These are phyloP conservation scores for Alternaria brassicae DNA, from an alignment of 2,329 filamentous ascomycete species.

Conservation along the genomic window DNA sequence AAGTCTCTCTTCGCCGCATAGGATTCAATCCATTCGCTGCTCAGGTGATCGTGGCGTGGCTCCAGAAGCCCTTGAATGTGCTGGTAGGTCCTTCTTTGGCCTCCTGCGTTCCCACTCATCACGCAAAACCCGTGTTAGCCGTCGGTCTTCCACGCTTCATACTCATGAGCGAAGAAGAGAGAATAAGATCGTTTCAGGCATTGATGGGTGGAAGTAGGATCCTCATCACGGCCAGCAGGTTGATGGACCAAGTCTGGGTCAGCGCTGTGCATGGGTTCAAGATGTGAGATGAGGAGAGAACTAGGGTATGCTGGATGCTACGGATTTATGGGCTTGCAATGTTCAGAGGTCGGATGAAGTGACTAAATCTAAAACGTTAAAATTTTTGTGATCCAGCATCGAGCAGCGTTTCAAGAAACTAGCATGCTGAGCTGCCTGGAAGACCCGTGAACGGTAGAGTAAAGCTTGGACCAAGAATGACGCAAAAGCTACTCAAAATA, in stretches of 20 bases:
- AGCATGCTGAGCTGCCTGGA: neutral
- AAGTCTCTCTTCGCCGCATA: slow-evolving; percentile 68
- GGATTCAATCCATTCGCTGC: slow-evolving; percentile 77
- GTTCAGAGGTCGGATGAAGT: neutral
- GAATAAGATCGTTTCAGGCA: slow-evolving; percentile 58
- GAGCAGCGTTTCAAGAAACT: neutral
- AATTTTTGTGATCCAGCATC: neutral
- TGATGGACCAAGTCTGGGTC: slow-evolving; percentile 61
- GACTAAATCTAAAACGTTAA: neutral
- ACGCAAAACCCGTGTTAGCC: slow-evolving; percentile 13
- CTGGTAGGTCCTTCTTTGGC: slow-evolving; percentile 9
- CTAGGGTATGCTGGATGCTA: neutral
- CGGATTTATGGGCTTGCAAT: neutral
- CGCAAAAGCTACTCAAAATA: slow-evolving; percentile 30
- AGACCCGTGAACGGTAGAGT: slow-evolving; percentile 10
- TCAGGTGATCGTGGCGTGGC: slow-evolving; percentile 64
- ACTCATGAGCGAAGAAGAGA: slow-evolving; percentile 61
- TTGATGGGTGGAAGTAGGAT: slow-evolving; percentile 64
- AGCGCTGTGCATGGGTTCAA: slow-evolving; percentile 46
- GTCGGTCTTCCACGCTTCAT: slow-evolving; percentile 63
- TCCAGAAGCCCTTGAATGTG: slow-evolving; percentile 30
- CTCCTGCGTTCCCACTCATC: neutral
- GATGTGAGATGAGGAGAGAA: slow-evolving; percentile 14
- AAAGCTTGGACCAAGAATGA: slow-evolving; percentile 27
- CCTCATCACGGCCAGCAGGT: slow-evolving; percentile 59